Evolutionary conservation across 1,284 basidiomycete genomes (phyloP).

Genomic region (Moesziomyces antarcticus): DNA sequence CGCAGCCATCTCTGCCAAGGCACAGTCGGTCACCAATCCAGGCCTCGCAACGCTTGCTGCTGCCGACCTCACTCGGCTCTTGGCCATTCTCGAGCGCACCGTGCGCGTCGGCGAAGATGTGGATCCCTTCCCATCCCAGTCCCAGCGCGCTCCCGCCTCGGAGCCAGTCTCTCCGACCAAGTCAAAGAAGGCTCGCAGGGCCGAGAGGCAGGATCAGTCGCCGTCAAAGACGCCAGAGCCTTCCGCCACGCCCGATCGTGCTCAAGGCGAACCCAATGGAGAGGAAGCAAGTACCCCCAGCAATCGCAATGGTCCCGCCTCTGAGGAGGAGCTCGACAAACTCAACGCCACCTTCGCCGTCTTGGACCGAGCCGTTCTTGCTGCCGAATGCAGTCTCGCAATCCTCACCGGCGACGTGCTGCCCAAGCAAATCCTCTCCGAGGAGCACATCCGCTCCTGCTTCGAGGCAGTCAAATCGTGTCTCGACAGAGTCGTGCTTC

Average conservation of each 20-base stretch:
- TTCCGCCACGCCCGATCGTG: conserved; percentile 3
- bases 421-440: conserved; percentile 82
- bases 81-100: conserved; percentile 51
- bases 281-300: neutral
- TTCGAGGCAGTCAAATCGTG: conserved; percentile 81
- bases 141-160: conserved; percentile 6
- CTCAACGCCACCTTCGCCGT: conserved; percentile 47
- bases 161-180: conserved; percentile 32
- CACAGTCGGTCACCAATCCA: conserved; percentile 13
- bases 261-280: neutral
- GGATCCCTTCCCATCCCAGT: conserved; percentile 44
- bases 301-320: conserved; percentile 71
- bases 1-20: conserved; percentile 12
- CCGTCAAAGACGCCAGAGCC: conserved; percentile 34
- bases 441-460: conserved; percentile 85
- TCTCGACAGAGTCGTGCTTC: conserved; percentile 82
- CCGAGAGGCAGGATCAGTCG: conserved; percentile 14
- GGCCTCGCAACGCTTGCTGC: conserved; percentile 29
- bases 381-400: conserved; percentile 83
- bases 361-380: conserved; percentile 71
- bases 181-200: conserved; percentile 25
- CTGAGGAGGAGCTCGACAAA: conserved; percentile 72
- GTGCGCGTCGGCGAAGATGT: conserved; percentile 33
- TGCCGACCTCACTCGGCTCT: conserved; percentile 35
- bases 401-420: conserved; percentile 81